Evolutionary conservation across 108 stramenopile species (phyloP), one percentile per base, ranked within the genome.

Genomic region (Conticribra guillardii): DNA sequence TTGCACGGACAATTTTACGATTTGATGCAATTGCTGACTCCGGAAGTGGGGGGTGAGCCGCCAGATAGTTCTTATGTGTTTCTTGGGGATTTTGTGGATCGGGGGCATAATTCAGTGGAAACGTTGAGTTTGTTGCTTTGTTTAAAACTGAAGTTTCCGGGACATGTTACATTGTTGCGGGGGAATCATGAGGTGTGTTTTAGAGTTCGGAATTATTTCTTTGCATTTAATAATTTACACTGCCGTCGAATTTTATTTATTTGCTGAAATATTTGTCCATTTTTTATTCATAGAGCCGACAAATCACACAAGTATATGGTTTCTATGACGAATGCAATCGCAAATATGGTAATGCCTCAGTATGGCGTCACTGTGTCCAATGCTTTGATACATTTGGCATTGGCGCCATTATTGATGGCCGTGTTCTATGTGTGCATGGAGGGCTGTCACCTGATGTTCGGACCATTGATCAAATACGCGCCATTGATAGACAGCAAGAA

Each of bases 1-100:
- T 75, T 98, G 32, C 98, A 98, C 69, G 98, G 98, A 0, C 98
- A 98, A 72, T 96, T 96, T 65, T 98, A 93, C 69, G 98, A 98
- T 79, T 75, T 98, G 49, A 68, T 95, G 19, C 87, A 93, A 61
- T 76, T 98, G 17, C 88, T 98, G 51, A 87, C 73, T 53, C 74
- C 77, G 3, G 75, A 87, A 31, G 84, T 90, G 34, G 95, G 89
- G 61, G 90, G 89, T 11, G 79, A 83, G 53, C 87, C 90, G 18
- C 96, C 95, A 4, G 85, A 88, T 26, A 92, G 84, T n/a, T 90
- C 91, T 16, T 97, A 94, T 84, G 68, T 97, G 44, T 96, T 97
- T 72, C 71, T 97, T 76, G 97, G 97, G 15, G 97, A 97, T 71
- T 97, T 89, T 63, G 97, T 97, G 16, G 97, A 97, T 78, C 71